Evolutionary conservation across 1,284 basidiomycete genomes (phyloP).

Genomic region (Polyporus tsugae): DNA sequence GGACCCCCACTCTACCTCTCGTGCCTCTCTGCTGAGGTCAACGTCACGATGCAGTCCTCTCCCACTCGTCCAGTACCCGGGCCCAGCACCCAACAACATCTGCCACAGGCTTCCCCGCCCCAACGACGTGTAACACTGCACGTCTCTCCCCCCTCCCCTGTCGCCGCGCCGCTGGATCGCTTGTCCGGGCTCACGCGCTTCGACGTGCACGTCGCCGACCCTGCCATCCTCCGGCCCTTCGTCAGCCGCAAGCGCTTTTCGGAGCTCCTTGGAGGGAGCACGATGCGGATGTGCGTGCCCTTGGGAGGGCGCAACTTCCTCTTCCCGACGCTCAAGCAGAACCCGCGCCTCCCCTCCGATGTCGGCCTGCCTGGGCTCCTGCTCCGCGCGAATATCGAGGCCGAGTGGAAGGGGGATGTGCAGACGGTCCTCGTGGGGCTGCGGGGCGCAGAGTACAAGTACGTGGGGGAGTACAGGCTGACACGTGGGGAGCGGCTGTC

Average conservation of each 20-base stretch:
- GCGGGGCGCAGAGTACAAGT: conserved; percentile 19
- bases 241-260: conserved; percentile 29
- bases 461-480: conserved; percentile 37
- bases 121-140: neutral
- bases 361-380: conserved; percentile 34
- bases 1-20: neutral
- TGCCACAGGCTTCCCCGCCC: neutral
- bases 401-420: conserved; percentile 18
- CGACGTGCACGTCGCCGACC: conserved; percentile 14
- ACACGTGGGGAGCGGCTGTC: conserved; percentile 19
- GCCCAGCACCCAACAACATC: neutral
- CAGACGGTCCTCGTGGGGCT: conserved; percentile 33
- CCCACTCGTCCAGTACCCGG: neutral
- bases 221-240: conserved; percentile 12
- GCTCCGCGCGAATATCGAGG: conserved; percentile 19
- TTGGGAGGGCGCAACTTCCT: conserved; percentile 29
- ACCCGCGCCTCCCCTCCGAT: conserved; percentile 30
- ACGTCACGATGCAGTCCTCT: neutral
- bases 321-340: conserved; percentile 28
- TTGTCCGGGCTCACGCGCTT: conserved; percentile 4
- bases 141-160: neutral
- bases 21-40: neutral
- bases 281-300: conserved; percentile 17
- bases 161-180: neutral
- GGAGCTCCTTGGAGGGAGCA: conserved; percentile 22